A percentile compares a stretch with the other conserved stretches of the same genome.
Evolutionary conservation across 2,329 filamentous ascomycete genomes (phyloP).

Genomic region (Sporothrix sp.): DNA sequence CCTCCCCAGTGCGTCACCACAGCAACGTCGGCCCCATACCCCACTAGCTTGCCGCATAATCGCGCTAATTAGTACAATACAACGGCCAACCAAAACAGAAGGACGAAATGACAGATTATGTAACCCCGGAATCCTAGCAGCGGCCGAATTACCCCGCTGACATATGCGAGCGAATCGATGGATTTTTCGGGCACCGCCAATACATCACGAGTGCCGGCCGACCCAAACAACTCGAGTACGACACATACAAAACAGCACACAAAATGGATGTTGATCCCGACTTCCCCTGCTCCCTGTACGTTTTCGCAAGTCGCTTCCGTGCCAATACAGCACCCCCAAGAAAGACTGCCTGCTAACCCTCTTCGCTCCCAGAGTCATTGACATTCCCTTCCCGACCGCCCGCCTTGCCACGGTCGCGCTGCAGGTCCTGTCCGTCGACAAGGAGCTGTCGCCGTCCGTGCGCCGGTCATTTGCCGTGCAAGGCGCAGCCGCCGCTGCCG

Average conservation of each 20-base stretch:
- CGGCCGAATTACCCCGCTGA: not conserved
- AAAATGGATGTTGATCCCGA: constrained; percentile 32
- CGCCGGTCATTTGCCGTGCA: constrained; percentile 52
- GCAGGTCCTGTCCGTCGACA: constrained; percentile 70
- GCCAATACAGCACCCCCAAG: too few species aligned
- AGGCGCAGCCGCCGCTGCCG: constrained; percentile 13
- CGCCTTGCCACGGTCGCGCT: constrained; percentile 70
- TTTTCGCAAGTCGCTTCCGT: too few species aligned
- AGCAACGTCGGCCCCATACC: constrained; percentile 13
- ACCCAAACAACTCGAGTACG: too few species aligned
- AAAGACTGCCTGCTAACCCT: not conserved
- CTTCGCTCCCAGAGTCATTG: constrained; percentile 44
- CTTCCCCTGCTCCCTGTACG: constrained; percentile 57
- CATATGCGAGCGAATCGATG: too few species aligned
- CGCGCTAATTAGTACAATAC: constrained; percentile 5
- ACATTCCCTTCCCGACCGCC: constrained; percentile 70
- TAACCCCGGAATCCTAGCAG: not conserved
- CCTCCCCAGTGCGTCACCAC: constrained; percentile 10
- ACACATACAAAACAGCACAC: not conserved
- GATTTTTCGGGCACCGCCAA: too few species aligned
- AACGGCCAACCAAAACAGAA: not conserved
- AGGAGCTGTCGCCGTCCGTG: constrained; percentile 80
- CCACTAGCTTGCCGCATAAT: constrained; percentile 7
- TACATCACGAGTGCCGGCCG: not conserved
- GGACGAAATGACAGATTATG: not conserved